phyloP scores from a whole-genome alignment of 805 yeast genomes.

The Candida schatavii region DNA sequence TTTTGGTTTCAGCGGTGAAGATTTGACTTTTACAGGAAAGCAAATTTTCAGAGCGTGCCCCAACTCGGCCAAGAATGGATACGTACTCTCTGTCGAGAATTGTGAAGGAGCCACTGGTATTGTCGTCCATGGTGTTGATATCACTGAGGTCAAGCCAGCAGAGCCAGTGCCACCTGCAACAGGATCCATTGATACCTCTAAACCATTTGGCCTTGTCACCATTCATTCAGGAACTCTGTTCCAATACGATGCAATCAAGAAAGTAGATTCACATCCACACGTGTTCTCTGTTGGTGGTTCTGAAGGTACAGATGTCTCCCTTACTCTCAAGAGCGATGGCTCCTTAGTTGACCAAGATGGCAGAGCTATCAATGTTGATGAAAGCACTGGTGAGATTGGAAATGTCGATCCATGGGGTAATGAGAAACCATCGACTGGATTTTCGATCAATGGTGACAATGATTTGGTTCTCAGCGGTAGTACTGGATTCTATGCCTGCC shows the following conservation, averaged over 20 bases:
- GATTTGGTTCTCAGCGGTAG: slow-evolving; percentile 33
- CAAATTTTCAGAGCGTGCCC: slow-evolving; percentile 13
- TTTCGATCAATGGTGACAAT: slow-evolving; percentile 36
- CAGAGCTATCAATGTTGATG: slow-evolving; percentile 25
- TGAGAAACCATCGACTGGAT: slow-evolving; percentile 35
- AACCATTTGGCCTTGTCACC: slow-evolving; percentile 12
- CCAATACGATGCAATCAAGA: slow-evolving; percentile 24
- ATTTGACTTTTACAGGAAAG: slow-evolving; percentile 11
- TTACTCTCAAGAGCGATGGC: slow-evolving; percentile 23
- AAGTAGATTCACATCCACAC: slow-evolving; percentile 28
- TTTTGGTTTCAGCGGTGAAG: background rate
- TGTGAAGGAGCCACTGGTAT: background rate
- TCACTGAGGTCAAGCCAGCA: background rate
- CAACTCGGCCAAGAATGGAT: slow-evolving; percentile 3
- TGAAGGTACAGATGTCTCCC: slow-evolving; percentile 23
- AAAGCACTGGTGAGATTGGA: slow-evolving; percentile 31
- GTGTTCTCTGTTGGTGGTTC: slow-evolving; percentile 34
- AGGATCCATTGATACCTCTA: background rate
- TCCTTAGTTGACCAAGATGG: slow-evolving; percentile 31
- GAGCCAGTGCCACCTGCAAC: background rate
- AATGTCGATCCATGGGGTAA: slow-evolving; percentile 30
- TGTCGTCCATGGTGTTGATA: background rate
- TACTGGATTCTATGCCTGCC: slow-evolving; percentile 38
- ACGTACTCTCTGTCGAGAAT: background rate
- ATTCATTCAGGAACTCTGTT: slow-evolving; percentile 24